A percentile compares a stretch with the other conserved stretches of the same genome.
These are phyloP conservation scores for Aspergillus cejpii DNA, from an alignment of 2,329 filamentous ascomycete species.

Conservation along the genomic window DNA sequence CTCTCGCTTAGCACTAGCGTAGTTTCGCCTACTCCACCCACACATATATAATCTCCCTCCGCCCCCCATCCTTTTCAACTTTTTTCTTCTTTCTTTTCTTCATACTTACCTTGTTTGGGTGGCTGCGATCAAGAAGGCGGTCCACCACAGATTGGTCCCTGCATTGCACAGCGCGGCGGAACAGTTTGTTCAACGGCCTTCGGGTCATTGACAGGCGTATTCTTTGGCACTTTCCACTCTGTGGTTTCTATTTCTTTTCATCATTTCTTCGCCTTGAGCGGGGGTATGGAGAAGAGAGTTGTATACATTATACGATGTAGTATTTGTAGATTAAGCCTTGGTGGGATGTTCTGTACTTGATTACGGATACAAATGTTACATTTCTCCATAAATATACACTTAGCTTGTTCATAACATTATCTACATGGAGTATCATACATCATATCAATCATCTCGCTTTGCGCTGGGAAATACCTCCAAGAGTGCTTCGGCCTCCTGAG, in stretches of 20 bases:
- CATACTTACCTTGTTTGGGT: conserved; percentile 49
- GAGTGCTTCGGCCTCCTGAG: conserved; percentile 65
- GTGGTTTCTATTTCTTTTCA: conserved; percentile 35
- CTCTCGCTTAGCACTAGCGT: conserved; percentile 31
- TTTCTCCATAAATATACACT: not conserved
- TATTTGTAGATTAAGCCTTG: too few species aligned
- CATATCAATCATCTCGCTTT: conserved; percentile 22
- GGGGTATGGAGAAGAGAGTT: conserved; percentile 34
- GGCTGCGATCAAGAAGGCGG: conserved; percentile 44
- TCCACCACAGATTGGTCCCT: conserved; percentile 45
- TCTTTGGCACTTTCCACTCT: conserved; percentile 43
- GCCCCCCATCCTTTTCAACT: conserved; percentile 16
- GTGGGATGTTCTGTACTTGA: too few species aligned
- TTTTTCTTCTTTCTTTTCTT: conserved; percentile 41
- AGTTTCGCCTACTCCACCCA: not conserved
- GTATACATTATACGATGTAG: not conserved
- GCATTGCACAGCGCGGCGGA: conserved; percentile 54
- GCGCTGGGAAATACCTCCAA: conserved; percentile 41
- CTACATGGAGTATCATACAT: not conserved
- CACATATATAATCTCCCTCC: conserved; percentile 27
- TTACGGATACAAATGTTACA: too few species aligned
- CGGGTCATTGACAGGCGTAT: conserved; percentile 46
- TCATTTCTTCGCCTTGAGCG: conserved; percentile 33
- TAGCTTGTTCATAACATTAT: not conserved
- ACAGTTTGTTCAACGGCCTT: conserved; percentile 45